Evolutionary conservation across 495 filamentous ascomycete species (phyloP), one percentile per base, ranked within the genome.

Genomic region (Aspergillus nidulans): DNA sequence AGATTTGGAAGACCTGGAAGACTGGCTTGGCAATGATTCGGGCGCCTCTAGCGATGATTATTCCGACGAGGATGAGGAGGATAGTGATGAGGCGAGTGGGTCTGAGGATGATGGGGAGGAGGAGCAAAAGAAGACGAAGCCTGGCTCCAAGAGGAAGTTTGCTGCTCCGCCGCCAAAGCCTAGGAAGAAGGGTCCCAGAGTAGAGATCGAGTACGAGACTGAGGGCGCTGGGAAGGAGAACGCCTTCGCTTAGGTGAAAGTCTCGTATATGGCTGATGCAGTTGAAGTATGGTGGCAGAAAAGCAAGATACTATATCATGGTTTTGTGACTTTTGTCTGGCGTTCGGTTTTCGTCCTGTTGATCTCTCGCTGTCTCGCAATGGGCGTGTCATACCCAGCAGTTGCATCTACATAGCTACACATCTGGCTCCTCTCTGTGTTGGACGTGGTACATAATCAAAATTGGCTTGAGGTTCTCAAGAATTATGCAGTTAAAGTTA

Each of bases 171-270:
- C 78, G 56, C 59, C 73, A 38, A 82, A 84, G 68, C 77, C 84
- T 30, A 79, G 84, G 70, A 88, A 85, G 77, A 89, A 89, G 75
- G 76, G 76, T 26, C 75, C 81, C 39, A 77, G 77, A 48, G 73
- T 83, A 59, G 87, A 89, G 73, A 83, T 89, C 55, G 87, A 91
- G 70, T 85, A 87, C 56, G 86, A 89, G 62, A 79, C 77, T 10
- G 86, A 89, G 66, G 76, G 64, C 28, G 68, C 73, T 56, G 71
- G 69, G 40, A 76, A 73, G 62, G 77, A 81, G 50, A 69, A 66
- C 53, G 34, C 78, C 40, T 59, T 79, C 65, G 77, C 73, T 42
- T 78, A 64, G 61, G 36, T 12, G 6, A 12, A 13, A 24, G 10
- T 0, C n/a, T 10, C 46, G 45, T 57, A 25, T 36, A 56, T 44